phyloP scores from a whole-genome alignment of 208 protist species.

The Paratrypanosoma confusum region DNA sequence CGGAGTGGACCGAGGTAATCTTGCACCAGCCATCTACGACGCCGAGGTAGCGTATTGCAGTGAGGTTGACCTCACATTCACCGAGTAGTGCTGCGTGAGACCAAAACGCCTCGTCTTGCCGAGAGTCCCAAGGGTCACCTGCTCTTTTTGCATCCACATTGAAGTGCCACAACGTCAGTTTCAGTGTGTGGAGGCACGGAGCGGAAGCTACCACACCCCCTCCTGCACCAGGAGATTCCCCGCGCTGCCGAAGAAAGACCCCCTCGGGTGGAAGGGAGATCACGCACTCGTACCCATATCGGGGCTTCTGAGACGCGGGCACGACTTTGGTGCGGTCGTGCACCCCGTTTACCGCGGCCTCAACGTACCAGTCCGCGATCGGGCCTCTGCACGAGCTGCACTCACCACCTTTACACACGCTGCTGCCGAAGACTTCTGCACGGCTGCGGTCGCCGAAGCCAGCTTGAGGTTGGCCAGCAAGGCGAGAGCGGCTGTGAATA shows the following conservation, averaged over 20 bases:
- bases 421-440: too few relatives aligned
- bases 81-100: conserved; percentile 42
- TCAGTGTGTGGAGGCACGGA: conserved; percentile 31
- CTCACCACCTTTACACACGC: too few relatives aligned
- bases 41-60: conserved; percentile 53
- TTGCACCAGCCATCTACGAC: conserved; percentile 68
- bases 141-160: not conserved
- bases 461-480: too few relatives aligned
- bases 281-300: conserved; percentile 61
- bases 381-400: too few relatives aligned
- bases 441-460: conserved; percentile 12
- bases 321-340: conserved; percentile 59
- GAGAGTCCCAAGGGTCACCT: not conserved
- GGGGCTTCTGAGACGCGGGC: conserved; percentile 26
- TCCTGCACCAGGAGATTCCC: not conserved
- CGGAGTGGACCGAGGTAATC: conserved; percentile 11
- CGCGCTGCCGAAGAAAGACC: conserved; percentile 13
- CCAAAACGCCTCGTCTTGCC: conserved; percentile 56
- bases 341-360: conserved; percentile 34
- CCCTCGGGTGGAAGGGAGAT: conserved; percentile 40
- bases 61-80: conserved; percentile 60
- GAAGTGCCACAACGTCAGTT: conserved; percentile 50
- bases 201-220: not conserved
- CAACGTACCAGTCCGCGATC: conserved; percentile 54
- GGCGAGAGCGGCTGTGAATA: too few relatives aligned